Evolutionary conservation across 2,329 filamentous ascomycete species (phyloP).

Genomic region (Colletotrichum gigasporum): DNA sequence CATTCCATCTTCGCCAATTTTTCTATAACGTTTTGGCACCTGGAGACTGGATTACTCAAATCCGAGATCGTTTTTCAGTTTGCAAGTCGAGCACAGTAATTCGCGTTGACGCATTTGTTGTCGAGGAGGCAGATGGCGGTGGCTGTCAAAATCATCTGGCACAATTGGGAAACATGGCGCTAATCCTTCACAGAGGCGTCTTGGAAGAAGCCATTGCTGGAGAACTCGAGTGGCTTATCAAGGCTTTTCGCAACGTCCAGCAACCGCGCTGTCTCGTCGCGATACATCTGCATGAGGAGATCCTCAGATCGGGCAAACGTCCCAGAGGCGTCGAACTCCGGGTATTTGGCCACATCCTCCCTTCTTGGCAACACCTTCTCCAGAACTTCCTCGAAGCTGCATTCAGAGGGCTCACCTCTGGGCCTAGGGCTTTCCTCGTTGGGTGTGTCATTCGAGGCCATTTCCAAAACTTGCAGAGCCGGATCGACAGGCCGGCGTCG

Average conservation of each 20-base stretch:
- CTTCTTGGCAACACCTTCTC: background rate
- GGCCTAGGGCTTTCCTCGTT: no score
- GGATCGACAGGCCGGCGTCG: no score
- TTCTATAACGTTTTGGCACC: background rate
- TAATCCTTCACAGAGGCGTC: background rate
- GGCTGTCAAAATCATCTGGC: background rate
- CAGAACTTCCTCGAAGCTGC: no score
- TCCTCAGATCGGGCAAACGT: background rate
- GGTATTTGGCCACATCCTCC: background rate
- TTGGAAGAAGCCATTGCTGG: background rate
- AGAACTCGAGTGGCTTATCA: background rate
- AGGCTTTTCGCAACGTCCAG: background rate
- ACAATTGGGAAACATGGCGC: background rate
- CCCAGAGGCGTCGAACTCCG: background rate
- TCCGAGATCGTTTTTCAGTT: background rate
- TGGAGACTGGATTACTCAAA: background rate
- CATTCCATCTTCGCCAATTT: background rate
- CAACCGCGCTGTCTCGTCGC: background rate
- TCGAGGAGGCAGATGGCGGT: conserved; percentile 5
- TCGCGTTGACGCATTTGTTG: conserved; percentile 7
- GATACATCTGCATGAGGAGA: background rate
- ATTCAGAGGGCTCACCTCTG: no score
- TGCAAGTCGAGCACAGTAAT: background rate
- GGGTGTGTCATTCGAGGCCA: no score
- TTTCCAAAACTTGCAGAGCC: no score